These are phyloP conservation scores for Clonostachys chloroleuca DNA, from an alignment of 2,329 filamentous ascomycete genomes.

Conservation along the genomic window DNA sequence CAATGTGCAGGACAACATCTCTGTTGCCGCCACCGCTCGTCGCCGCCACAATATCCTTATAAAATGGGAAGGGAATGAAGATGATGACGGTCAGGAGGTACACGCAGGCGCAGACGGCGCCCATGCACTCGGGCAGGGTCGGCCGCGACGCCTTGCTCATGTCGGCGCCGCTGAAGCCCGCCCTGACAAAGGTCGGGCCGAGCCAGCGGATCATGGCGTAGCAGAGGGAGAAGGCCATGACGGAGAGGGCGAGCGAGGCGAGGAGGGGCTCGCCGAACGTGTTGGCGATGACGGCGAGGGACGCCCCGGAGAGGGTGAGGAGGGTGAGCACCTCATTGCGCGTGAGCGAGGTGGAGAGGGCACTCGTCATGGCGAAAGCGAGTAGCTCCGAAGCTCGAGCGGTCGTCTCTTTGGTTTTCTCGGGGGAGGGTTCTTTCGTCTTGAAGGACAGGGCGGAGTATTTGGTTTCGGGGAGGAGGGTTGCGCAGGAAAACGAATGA, in stretches of 20 bases:
- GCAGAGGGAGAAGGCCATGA: slow-evolving; percentile 74
- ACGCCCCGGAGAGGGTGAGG: slow-evolving; percentile 61
- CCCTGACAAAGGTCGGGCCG: slow-evolving; percentile 80
- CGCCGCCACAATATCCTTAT: slow-evolving; percentile 94
- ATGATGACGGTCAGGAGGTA: slow-evolving; percentile 85
- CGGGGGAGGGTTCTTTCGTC: background rate
- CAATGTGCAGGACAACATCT: slow-evolving; percentile 72
- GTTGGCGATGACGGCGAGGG: slow-evolving; percentile 70
- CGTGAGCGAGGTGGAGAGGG: slow-evolving; percentile 32
- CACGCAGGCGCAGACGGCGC: slow-evolving; percentile 85
- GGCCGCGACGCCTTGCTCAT: slow-evolving; percentile 66
- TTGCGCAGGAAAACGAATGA: background rate
- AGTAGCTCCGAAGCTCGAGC: no score
- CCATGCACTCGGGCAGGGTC: slow-evolving; percentile 95
- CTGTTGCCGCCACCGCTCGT: slow-evolving; percentile 91
- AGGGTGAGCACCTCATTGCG: slow-evolving; percentile 48
- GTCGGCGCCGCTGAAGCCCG: slow-evolving; percentile 86
- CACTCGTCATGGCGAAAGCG: slow-evolving; percentile 9
- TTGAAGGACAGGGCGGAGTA: background rate
- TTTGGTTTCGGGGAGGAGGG: background rate
- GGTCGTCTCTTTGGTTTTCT: no score
- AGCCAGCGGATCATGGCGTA: slow-evolving; percentile 93
- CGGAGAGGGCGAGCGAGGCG: slow-evolving; percentile 82
- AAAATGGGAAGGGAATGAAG: slow-evolving; percentile 96
- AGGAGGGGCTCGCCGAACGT: slow-evolving; percentile 87